These are phyloP conservation scores for Thymus quinquecostatus DNA, from an alignment of 257 asterid genomes.

Conservation along the genomic window DNA sequence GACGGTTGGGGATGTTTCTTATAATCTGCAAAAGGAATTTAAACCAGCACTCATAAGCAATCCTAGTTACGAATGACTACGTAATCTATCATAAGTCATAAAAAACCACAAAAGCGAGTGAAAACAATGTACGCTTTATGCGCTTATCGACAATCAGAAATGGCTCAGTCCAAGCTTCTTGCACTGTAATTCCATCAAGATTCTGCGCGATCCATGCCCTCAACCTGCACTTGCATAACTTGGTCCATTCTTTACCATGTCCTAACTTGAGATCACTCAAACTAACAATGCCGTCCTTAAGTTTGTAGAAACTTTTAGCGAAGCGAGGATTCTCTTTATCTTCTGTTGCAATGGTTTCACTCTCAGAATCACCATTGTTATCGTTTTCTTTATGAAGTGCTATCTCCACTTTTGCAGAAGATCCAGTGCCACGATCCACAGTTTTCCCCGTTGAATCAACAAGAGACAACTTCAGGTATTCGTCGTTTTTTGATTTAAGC, in stretches of 20 bases:
- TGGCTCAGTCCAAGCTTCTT: conserved; percentile 47
- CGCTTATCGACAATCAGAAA: conserved; percentile 52
- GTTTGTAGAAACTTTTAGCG: conserved; percentile 30
- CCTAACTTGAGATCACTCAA: conserved; percentile 42
- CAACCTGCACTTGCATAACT: conserved; percentile 42
- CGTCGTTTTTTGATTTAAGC: conserved; percentile 40
- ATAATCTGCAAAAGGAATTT: conserved; percentile 31
- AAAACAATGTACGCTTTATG: conserved; percentile 38
- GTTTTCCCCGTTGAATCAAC: conserved; percentile 33
- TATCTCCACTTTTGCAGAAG: conserved; percentile 51
- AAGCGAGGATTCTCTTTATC: conserved; percentile 52
- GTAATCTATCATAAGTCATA: background rate
- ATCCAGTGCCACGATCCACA: conserved; percentile 40
- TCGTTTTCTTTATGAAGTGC: conserved; percentile 39
- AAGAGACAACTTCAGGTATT: conserved; percentile 40
- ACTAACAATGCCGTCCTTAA: conserved; percentile 40
- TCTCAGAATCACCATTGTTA: conserved; percentile 20
- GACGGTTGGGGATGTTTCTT: conserved; percentile 32
- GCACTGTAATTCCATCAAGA: conserved; percentile 35
- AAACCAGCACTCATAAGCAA: conserved; percentile 11
- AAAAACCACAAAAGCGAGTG: conserved; percentile 2
- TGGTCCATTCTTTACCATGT: conserved; percentile 42
- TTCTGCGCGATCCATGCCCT: conserved; percentile 44
- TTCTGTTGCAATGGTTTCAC: conserved; percentile 37
- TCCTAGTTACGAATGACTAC: background rate